Percentiles rank a stretch among this genome's conserved stretches.
Conservation (phyloP, 768 basidiomycete genomes). For the Amanita thiersii region DNA sequence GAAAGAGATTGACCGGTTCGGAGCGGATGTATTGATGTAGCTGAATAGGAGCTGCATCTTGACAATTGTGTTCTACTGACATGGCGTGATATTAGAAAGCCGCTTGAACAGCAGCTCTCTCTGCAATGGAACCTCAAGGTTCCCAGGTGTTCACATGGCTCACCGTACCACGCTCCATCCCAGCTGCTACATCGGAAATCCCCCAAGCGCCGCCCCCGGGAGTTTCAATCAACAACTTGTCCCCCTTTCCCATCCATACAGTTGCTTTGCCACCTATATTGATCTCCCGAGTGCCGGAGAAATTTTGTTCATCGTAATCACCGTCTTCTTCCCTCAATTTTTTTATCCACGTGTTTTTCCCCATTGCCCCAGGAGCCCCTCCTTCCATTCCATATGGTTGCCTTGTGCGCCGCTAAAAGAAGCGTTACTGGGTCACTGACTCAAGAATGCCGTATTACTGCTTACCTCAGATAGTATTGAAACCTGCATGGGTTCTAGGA, state of each 20-base stretch:
- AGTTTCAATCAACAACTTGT: constrained; percentile 73
- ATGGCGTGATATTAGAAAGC: constrained; percentile 34
- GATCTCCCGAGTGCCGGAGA: constrained; percentile 42
- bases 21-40: too few species aligned
- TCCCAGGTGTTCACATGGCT: constrained; percentile 47
- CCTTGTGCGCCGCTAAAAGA: constrained; percentile 63
- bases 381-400: constrained; percentile 85
- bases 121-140: constrained; percentile 63
- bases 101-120: constrained; percentile 55
- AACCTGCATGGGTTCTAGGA: constrained; percentile 75
- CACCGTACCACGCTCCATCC: constrained; percentile 17
- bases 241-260: constrained; percentile 83
- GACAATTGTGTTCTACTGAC: not conserved
- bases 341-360: constrained; percentile 87
- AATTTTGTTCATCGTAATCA: constrained; percentile 41
- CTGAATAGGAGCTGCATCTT: too few species aligned
- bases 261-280: constrained; percentile 90
- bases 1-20: too few species aligned
- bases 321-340: constrained; percentile 56
- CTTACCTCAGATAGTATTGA: constrained; percentile 81
- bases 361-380: constrained; percentile 61
- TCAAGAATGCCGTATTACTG: not conserved
- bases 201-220: constrained; percentile 94
- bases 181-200: constrained; percentile 18
- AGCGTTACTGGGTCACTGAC: not conserved